These are phyloP conservation scores for Pichia californica DNA, from an alignment of 805 yeast genomes.

Conservation along the genomic window DNA sequence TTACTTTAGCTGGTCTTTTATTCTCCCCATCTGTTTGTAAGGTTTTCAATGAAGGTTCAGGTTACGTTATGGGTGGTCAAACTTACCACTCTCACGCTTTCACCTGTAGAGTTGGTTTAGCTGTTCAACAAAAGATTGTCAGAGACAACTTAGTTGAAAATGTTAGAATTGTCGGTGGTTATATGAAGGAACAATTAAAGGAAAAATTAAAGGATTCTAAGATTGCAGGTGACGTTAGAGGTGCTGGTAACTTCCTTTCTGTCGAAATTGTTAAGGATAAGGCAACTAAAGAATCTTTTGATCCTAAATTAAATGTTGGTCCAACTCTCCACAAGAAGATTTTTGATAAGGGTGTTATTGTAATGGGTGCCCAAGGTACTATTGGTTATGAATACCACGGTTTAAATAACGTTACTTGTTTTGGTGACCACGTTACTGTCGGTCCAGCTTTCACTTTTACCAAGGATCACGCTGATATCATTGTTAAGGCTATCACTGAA, in stretches of 20 bases:
- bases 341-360: conserved; percentile 40
- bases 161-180: conserved; percentile 37
- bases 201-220: conserved; percentile 30
- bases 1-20: conserved; percentile 42
- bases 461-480: conserved; percentile 36
- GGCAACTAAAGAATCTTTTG: conserved; percentile 44
- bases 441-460: conserved; percentile 43
- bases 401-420: conserved; percentile 24
- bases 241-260: conserved; percentile 56
- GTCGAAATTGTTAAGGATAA: conserved; percentile 51
- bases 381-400: conserved; percentile 19
- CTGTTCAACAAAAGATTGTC: conserved; percentile 38
- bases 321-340: conserved; percentile 29
- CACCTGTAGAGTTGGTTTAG: conserved; percentile 40
- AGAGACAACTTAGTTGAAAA: conserved; percentile 32
- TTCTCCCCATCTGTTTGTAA: conserved; percentile 34
- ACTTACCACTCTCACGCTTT: conserved; percentile 44
- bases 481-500: conserved; percentile 34
- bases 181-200: conserved; percentile 34
- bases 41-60: conserved; percentile 34
- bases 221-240: conserved; percentile 55
- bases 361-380: conserved; percentile 43
- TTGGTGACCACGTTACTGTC: conserved; percentile 41
- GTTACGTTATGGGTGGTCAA: conserved; percentile 39
- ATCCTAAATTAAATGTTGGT: conserved; percentile 32